These are phyloP conservation scores for Mortierella sp. DNA, from an alignment of 371 early-diverging fungal species.

Conservation along the genomic window DNA sequence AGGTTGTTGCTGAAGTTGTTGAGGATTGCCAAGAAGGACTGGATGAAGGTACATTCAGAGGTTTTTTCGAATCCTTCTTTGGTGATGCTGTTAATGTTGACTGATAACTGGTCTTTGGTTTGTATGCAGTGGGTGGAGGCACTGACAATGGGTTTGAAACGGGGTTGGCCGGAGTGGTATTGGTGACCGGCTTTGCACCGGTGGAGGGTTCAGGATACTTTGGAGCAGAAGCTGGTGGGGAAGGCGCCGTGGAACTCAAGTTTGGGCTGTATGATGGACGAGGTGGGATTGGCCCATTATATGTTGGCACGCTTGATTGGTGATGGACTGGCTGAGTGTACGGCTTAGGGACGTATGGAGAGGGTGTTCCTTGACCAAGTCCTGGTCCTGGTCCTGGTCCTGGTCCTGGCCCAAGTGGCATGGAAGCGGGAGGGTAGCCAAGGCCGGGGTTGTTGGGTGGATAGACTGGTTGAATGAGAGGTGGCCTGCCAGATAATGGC, in stretches of 20 bases:
- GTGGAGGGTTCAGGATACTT: slow-evolving; percentile 5
- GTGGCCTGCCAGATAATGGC: slow-evolving; percentile 42
- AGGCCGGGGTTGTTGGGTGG: slow-evolving; percentile 13
- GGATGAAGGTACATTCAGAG: slow-evolving; percentile 16
- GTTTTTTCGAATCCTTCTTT: slow-evolving; percentile 34
- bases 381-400: slow-evolving; percentile 5
- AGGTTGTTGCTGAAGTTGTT: neutral
- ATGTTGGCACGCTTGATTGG: slow-evolving; percentile 12
- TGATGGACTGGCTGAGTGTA: slow-evolving; percentile 15
- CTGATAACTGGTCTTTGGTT: slow-evolving; percentile 25
- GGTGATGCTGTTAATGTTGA: slow-evolving; percentile 31
- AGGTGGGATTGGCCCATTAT: slow-evolving; percentile 2
- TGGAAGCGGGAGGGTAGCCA: slow-evolving; percentile 13
- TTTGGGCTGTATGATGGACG: slow-evolving; percentile 30
- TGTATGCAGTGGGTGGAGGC: slow-evolving; percentile 18
- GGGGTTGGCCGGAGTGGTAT: slow-evolving; percentile 1
- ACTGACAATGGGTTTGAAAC: slow-evolving; percentile 13
- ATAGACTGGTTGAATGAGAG: neutral
- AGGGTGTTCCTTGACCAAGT: neutral
- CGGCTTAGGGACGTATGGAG: slow-evolving; percentile 19
- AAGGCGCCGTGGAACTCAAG: slow-evolving; percentile 17
- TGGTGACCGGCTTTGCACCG: slow-evolving; percentile 9
- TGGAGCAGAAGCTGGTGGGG: slow-evolving; percentile 8
- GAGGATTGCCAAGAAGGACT: slow-evolving; percentile 25
- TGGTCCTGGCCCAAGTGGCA: slow-evolving; percentile 11